These are phyloP conservation scores for Gymnopilus junonius DNA, from an alignment of 768 basidiomycete species.

Conservation along the genomic window DNA sequence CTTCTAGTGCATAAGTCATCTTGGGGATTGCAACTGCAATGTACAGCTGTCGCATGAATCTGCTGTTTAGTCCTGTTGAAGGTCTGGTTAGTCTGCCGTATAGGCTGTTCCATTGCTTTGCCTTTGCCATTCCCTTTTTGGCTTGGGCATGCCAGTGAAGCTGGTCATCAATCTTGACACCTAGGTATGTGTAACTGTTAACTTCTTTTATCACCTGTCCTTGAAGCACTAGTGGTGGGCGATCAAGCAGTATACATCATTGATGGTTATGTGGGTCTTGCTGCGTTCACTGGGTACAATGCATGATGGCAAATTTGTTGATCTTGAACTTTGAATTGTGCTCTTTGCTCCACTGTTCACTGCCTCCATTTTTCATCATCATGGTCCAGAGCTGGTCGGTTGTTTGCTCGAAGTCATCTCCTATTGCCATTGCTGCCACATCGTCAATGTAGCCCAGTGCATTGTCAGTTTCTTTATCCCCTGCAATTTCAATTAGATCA, in stretches of 20 bases:
- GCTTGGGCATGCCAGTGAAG: slow-evolving; percentile 11
- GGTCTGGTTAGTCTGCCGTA: slow-evolving; percentile 4
- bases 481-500: slow-evolving; percentile 20
- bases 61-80: slow-evolving; percentile 2
- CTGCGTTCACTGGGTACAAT: too few relatives aligned
- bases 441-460: slow-evolving; percentile 37
- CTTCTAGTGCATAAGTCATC: slow-evolving; percentile 15
- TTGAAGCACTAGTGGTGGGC: not conserved
- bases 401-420: slow-evolving; percentile 24
- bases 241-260: not conserved
- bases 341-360: slow-evolving; percentile 15
- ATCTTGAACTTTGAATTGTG: slow-evolving; percentile 18
- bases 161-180: slow-evolving; percentile 10
- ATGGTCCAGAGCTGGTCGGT: slow-evolving; percentile 22
- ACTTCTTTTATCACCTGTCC: slow-evolving; percentile 1
- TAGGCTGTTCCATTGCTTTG: not conserved
- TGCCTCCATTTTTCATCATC: slow-evolving; percentile 29
- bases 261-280: not conserved
- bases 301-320: too few relatives aligned
- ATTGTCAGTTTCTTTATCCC: slow-evolving; percentile 2
- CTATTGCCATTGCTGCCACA: slow-evolving; percentile 25
- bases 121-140: slow-evolving; percentile 9
- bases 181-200: slow-evolving; percentile 13
- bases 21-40: slow-evolving; percentile 9
- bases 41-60: slow-evolving; percentile 15